A percentile compares a stretch with the other conserved stretches of the same genome.
Evolutionary conservation across 441 rosid genomes (phyloP).

Genomic region (Cnidoscolus chayamansa): DNA sequence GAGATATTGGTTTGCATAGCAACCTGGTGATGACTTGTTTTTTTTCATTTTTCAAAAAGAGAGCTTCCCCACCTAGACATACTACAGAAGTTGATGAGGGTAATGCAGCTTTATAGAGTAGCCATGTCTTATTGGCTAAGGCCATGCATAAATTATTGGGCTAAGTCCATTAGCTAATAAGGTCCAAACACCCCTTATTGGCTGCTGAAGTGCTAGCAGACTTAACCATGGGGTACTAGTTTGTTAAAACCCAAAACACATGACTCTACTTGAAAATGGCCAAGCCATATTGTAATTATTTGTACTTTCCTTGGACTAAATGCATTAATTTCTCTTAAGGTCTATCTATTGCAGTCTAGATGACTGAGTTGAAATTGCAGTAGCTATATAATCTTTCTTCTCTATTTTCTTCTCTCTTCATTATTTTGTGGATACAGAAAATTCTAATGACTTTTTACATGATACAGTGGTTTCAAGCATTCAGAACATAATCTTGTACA

Average conservation of each 20-base stretch:
- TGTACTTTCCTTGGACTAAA: background rate
- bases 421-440: background rate
- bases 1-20: constrained; percentile 13
- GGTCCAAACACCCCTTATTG: too few species aligned
- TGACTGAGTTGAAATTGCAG: background rate
- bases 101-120: constrained; percentile 23
- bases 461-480: constrained; percentile 46
- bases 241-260: too few species aligned
- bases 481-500: constrained; percentile 33
- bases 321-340: background rate
- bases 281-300: too few species aligned
- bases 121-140: background rate
- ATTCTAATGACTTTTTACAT: constrained; percentile 16
- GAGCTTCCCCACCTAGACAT: constrained; percentile 19
- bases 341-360: background rate
- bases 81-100: constrained; percentile 44
- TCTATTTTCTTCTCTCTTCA: background rate
- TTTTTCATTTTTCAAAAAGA: constrained; percentile 26
- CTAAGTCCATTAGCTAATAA: too few species aligned
- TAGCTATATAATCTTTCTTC: constrained; percentile 2
- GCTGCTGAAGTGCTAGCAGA: too few species aligned
- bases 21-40: constrained; percentile 43
- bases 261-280: too few species aligned
- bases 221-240: too few species aligned
- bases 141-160: constrained; percentile 6